Conservation (phyloP, 2,329 filamentous ascomycete species). For the Penicillium sp. region DNA sequence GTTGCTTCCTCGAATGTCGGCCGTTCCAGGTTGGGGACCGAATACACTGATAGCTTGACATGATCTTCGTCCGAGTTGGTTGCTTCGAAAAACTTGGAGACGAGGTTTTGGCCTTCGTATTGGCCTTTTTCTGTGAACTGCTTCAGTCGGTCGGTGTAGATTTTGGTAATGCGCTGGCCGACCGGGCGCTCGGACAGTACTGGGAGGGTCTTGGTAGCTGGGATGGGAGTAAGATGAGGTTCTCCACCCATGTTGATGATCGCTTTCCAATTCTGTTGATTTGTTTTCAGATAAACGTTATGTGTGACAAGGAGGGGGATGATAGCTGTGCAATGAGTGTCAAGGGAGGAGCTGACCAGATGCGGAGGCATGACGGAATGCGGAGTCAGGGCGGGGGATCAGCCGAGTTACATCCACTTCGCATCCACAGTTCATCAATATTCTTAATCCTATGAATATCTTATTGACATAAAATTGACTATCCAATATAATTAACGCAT, state of each 20-base stretch:
- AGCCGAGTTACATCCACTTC: not conserved
- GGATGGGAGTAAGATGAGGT: slow-evolving; percentile 27
- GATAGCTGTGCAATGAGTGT: not conserved
- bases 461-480: not conserved
- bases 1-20: slow-evolving; percentile 85
- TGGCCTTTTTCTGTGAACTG: slow-evolving; percentile 80
- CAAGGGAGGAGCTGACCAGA: slow-evolving; percentile 14
- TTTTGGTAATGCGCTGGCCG: slow-evolving; percentile 78
- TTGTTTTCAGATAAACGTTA: not conserved
- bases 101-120: slow-evolving; percentile 73
- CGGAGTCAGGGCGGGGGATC: slow-evolving; percentile 10
- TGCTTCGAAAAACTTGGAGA: slow-evolving; percentile 75
- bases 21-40: slow-evolving; percentile 73
- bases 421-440: not conserved
- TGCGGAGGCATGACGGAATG: slow-evolving; percentile 21
- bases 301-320: not conserved
- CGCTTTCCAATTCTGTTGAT: not conserved
- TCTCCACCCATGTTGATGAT: slow-evolving; percentile 38
- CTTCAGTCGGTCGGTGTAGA: slow-evolving; percentile 80
- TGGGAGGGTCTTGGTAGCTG: slow-evolving; percentile 48
- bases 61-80: slow-evolving; percentile 68
- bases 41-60: slow-evolving; percentile 84
- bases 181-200: slow-evolving; percentile 54
- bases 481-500: slow-evolving; percentile 42
- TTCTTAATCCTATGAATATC: not conserved